These are phyloP conservation scores for Meripilus lineatus DNA, from an alignment of 1,284 basidiomycete genomes.

Conservation along the genomic window DNA sequence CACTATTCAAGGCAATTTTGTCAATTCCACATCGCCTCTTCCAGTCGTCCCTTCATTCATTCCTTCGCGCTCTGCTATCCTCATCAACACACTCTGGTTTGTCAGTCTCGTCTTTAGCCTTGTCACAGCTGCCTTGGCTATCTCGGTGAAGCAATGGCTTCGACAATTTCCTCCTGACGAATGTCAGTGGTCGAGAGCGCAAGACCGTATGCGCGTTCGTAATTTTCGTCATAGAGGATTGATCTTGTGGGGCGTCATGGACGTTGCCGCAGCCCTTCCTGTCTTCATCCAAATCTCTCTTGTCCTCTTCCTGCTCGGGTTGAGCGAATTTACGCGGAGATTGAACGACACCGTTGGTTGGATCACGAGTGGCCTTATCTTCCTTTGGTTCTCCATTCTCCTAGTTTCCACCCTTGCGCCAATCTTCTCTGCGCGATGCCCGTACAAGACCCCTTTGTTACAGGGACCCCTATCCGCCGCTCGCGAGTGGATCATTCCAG, in stretches of 20 bases:
- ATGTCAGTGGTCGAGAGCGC: no score
- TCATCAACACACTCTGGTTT: background rate
- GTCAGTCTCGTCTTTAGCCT: background rate
- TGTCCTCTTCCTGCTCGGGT: constrained; percentile 15
- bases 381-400: background rate
- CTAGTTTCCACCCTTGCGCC: background rate
- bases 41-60: no score
- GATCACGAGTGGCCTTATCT: background rate
- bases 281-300: constrained; percentile 19
- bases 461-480: no score
- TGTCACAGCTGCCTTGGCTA: background rate
- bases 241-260: constrained; percentile 17
- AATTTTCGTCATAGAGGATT: constrained; percentile 19
- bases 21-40: no score
- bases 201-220: no score
- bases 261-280: constrained; percentile 23
- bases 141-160: background rate
- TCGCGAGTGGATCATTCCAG: no score
- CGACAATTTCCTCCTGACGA: background rate
- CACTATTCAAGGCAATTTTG: no score
- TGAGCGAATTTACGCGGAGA: constrained; percentile 16
- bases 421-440: background rate
- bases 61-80: no score
- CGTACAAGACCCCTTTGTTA: constrained; percentile 2
- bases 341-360: background rate